Evolutionary conservation across 2,329 filamentous ascomycete species (phyloP).

Genomic region (Metarhizium humberi): DNA sequence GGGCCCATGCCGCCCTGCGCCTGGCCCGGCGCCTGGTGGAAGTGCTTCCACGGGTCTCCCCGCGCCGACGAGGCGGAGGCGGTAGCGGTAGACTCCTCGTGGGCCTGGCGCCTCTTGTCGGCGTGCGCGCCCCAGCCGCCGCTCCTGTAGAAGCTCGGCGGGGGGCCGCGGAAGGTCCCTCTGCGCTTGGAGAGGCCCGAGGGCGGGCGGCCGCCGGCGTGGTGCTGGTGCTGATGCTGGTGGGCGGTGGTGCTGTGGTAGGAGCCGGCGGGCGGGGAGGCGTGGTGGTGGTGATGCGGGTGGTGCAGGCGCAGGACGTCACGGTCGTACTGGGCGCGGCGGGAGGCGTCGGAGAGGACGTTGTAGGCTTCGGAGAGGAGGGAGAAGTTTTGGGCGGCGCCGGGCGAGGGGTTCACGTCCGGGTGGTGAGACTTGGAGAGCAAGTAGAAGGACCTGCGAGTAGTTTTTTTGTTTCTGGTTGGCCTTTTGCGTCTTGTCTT

Average conservation of each 20-base stretch:
- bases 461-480: too few relatives aligned
- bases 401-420: conserved; percentile 70
- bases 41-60: too few relatives aligned
- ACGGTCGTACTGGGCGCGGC: conserved; percentile 74
- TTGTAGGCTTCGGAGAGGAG: conserved; percentile 78
- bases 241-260: too few relatives aligned
- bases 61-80: background rate
- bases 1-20: conserved; percentile 14
- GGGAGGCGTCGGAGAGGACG: conserved; percentile 60
- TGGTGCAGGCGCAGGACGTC: conserved; percentile 42
- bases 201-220: conserved; percentile 66
- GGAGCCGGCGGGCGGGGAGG: conserved; percentile 57
- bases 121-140: conserved; percentile 66
- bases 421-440: conserved; percentile 91
- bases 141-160: conserved; percentile 77
- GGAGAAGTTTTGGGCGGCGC: conserved; percentile 67
- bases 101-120: conserved; percentile 47
- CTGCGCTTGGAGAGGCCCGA: conserved; percentile 72
- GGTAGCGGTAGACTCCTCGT: conserved; percentile 30
- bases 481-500: too few relatives aligned
- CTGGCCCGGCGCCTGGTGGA: too few relatives aligned
- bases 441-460: conserved; percentile 60
- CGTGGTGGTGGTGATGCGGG: conserved; percentile 41
- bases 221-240: conserved; percentile 36
- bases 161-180: conserved; percentile 71